phyloP scores from a whole-genome alignment of 2,329 filamentous ascomycete species.

The Fonsecaea erecta region DNA sequence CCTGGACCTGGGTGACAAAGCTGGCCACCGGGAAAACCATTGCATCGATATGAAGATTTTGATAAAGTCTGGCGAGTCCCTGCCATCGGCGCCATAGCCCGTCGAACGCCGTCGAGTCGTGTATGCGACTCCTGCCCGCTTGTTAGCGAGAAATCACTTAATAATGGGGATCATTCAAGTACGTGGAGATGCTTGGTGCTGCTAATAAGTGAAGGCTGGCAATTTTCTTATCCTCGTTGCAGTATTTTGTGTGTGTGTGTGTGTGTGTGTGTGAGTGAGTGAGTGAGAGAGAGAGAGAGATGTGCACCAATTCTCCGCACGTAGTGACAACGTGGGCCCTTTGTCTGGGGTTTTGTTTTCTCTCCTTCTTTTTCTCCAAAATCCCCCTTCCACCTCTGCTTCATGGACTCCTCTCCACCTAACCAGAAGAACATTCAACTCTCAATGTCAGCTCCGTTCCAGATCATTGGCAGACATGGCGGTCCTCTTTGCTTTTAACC shows the following conservation, averaged over 20 bases:
- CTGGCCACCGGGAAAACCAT: not conserved
- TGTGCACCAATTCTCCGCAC: not conserved
- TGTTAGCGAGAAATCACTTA: too few species aligned
- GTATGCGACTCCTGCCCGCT: too few species aligned
- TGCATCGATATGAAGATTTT: not conserved
- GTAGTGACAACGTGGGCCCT: not conserved
- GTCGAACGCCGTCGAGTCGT: not conserved
- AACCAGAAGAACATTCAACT: not conserved
- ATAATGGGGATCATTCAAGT: too few species aligned
- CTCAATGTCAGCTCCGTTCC: conserved; percentile 2
- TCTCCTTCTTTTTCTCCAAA: not conserved
- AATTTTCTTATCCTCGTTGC: too few species aligned
- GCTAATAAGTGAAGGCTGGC: too few species aligned
- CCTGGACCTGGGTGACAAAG: too few species aligned
- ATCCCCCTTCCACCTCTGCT: not conserved
- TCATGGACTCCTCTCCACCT: conserved; percentile 6
- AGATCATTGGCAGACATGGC: conserved; percentile 26
- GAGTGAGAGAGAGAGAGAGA: too few species aligned
- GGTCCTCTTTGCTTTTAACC: conserved; percentile 33
- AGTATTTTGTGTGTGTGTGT: too few species aligned
- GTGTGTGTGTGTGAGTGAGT: too few species aligned
- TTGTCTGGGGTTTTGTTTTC: not conserved
- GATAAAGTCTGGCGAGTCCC: too few species aligned
- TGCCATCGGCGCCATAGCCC: too few species aligned
- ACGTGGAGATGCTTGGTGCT: too few species aligned